Evolutionary conservation across 345 rosid species (phyloP).

Genomic region (Brassica nigra): DNA sequence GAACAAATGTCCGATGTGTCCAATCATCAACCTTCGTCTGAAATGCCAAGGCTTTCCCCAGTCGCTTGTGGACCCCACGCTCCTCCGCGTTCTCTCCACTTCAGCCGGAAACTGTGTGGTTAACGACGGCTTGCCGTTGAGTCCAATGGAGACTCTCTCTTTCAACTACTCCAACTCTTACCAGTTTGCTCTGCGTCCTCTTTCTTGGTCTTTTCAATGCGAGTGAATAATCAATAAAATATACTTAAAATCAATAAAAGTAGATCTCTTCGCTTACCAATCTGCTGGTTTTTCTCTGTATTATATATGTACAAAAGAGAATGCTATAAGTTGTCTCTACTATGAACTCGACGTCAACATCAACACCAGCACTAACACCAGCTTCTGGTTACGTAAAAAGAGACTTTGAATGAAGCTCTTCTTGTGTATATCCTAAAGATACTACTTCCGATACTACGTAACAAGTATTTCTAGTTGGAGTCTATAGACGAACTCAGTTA

Average conservation of each 20-base stretch:
- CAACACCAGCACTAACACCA: slow-evolving; percentile 47
- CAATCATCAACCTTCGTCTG: slow-evolving; percentile 40
- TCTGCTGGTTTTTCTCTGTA: not conserved
- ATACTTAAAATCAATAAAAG: not conserved
- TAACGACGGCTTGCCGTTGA: slow-evolving; percentile 36
- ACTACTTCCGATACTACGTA: slow-evolving; percentile 15
- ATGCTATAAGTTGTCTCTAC: no score
- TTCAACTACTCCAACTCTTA: slow-evolving; percentile 34
- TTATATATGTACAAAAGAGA: no score
- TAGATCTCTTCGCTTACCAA: not conserved
- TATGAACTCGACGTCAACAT: not conserved
- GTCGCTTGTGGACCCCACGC: slow-evolving; percentile 35
- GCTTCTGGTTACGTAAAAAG: slow-evolving; percentile 26
- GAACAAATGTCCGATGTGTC: slow-evolving; percentile 33
- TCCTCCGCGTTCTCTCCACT: slow-evolving; percentile 41
- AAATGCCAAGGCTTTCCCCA: slow-evolving; percentile 42
- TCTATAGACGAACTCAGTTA: not conserved
- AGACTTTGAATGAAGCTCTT: not conserved
- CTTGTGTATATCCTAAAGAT: slow-evolving; percentile 27
- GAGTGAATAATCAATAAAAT: slow-evolving; percentile 19
- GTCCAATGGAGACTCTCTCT: slow-evolving; percentile 38
- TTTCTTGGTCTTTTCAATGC: slow-evolving; percentile 43
- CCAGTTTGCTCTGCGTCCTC: slow-evolving; percentile 32
- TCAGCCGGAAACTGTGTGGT: slow-evolving; percentile 34
- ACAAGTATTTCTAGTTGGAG: slow-evolving; percentile 21